Evolutionary conservation across 805 yeast species (phyloP), one percentile per base, ranked within the genome.

Genomic region (Dipodascus geniculatus): DNA sequence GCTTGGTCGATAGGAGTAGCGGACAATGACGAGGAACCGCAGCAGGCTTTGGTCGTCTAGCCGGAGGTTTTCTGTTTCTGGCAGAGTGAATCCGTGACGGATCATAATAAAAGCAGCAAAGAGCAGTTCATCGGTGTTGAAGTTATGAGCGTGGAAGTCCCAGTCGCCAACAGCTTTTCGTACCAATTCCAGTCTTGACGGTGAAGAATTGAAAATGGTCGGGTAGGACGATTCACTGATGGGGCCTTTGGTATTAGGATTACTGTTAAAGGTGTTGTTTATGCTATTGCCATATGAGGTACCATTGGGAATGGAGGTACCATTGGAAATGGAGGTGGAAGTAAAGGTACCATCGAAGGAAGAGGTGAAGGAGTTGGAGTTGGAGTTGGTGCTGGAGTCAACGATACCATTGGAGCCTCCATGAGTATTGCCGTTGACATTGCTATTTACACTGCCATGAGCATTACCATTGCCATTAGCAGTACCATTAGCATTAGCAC

Each of bases 1-100:
- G 11, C 88, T 87, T 60, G 81, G 80, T 62, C 85, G 82, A 68
- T 93, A 93, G 48, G 87, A 79, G 60, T 85, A 85, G 56, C 96
- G 77, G 6, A 87, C 75, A 59, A 81, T 77, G 58, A 83, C 77
- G 20, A 88, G 68, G 58, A 90, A 75, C 20, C 78, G 74, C 48
- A 81, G 67, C 24, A 88, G 70, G 55, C 74, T 72, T 62, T 79
- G 78, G 48, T 74, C 75, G 16, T 65, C 49, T 16, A 66, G 53
- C 1, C 51, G 51, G 22, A 54, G 53, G 57, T 52, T 55, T 9
- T 51, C 51, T 22, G 63, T 42, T 17, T 52, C 63, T 1, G 64
- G 62, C 38, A 47, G 51, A 42, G 48, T 58, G 53, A 72, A 71
- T n/a, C 57, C 75, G 57, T 71, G 71, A 55, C 68, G 66, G 55